Conservation (phyloP, 441 rosid species). For the Arabidopsis lyrata region DNA sequence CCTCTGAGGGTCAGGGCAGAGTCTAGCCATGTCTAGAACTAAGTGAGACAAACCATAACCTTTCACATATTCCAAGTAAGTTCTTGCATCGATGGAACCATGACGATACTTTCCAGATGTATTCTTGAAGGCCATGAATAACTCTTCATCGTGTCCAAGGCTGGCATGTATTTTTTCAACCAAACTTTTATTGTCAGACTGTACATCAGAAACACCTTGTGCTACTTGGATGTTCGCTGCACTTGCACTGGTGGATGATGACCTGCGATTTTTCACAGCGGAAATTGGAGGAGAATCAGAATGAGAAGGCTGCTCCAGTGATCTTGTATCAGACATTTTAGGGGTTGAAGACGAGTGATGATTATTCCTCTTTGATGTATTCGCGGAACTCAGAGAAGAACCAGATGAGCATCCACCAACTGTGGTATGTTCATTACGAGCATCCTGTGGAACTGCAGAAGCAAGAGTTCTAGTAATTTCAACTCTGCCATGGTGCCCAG, state of each 20-base stretch:
- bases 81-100: conserved; percentile 64
- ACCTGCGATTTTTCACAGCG: conserved; percentile 50
- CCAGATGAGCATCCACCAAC: conserved; percentile 33
- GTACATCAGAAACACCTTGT: conserved; percentile 52
- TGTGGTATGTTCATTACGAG: conserved; percentile 36
- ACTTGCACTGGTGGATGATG: conserved; percentile 47
- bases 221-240: conserved; percentile 17
- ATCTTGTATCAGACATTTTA: conserved; percentile 57
- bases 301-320: conserved; percentile 45
- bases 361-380: conserved; percentile 47
- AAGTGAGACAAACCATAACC: conserved; percentile 76
- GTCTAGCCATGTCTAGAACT: conserved; percentile 79
- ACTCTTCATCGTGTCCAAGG: conserved; percentile 69
- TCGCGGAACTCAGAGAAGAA: conserved; percentile 34
- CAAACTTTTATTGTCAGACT: conserved; percentile 71
- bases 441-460: conserved; percentile 45
- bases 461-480: conserved; percentile 44
- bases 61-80: conserved; percentile 66
- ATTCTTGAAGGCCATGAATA: conserved; percentile 69
- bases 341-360: conserved; percentile 74
- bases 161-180: conserved; percentile 78
- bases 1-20: conserved; percentile 79
- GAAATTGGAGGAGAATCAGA: conserved; percentile 82
- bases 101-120: conserved; percentile 83
- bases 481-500: conserved; percentile 25